Conservation (phyloP, 345 rosid genomes). For the Citrus inodora region DNA sequence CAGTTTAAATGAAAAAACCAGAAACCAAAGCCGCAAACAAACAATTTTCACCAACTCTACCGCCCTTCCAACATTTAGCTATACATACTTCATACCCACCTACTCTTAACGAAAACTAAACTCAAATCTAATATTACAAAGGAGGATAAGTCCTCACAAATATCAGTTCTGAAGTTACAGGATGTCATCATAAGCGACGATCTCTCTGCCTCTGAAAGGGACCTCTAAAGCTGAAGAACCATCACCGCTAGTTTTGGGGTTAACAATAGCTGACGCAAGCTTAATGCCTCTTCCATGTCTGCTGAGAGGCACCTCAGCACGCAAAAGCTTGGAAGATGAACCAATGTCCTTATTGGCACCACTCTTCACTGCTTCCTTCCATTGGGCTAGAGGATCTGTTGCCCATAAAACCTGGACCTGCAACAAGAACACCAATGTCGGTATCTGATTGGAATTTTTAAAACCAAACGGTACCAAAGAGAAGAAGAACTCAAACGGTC, state of each 20-base stretch:
- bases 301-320: slow-evolving; percentile 67
- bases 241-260: slow-evolving; percentile 33
- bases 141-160: background rate
- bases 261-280: slow-evolving; percentile 72
- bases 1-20: background rate
- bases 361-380: slow-evolving; percentile 63
- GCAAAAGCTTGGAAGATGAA: slow-evolving; percentile 62
- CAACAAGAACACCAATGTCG: slow-evolving; percentile 9
- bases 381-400: slow-evolving; percentile 66
- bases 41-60: background rate
- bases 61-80: background rate
- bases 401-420: slow-evolving; percentile 81
- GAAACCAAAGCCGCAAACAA: background rate
- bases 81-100: background rate
- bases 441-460: background rate
- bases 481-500: background rate
- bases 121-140: slow-evolving; percentile 2
- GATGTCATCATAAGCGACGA: slow-evolving; percentile 77
- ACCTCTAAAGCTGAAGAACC: slow-evolving; percentile 22
- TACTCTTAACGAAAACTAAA: background rate
- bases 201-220: slow-evolving; percentile 59
- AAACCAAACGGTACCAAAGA: background rate
- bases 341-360: slow-evolving; percentile 32
- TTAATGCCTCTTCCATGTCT: slow-evolving; percentile 70
- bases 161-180: slow-evolving; percentile 24